phyloP scores from a whole-genome alignment of 208 protist species.

The Acanthamoeba pearcei region DNA sequence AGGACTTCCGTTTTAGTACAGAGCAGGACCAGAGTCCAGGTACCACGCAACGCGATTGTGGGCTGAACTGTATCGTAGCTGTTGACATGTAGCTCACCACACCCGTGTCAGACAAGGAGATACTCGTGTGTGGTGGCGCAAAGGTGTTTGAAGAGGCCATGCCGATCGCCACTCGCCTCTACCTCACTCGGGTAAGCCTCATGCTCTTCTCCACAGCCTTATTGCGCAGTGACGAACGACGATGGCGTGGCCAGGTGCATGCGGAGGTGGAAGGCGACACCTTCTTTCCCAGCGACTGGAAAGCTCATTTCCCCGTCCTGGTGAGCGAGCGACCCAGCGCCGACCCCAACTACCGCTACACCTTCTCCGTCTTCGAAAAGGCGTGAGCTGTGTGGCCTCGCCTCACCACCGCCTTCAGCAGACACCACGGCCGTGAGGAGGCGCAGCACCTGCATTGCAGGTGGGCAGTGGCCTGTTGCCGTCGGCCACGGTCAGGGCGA shows the following conservation, averaged over 20 bases:
- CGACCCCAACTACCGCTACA: constrained; percentile 57
- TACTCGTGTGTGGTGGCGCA: neutral
- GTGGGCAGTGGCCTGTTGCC: no score
- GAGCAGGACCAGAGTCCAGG: neutral
- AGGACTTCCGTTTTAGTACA: neutral
- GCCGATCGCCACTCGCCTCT: constrained; percentile 35
- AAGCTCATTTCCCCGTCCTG: neutral
- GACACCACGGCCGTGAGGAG: no score
- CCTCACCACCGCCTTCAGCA: no score
- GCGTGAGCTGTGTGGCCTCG: neutral
- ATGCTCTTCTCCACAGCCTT: no score
- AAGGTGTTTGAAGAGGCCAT: constrained; percentile 52
- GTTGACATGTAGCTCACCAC: neutral
- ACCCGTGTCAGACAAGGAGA: neutral
- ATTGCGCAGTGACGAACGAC: neutral
- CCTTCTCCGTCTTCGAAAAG: constrained; percentile 50
- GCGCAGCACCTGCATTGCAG: no score
- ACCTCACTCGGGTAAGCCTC: constrained; percentile 12
- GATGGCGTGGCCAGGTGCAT: neutral
- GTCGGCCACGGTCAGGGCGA: no score
- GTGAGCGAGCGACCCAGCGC: constrained; percentile 4
- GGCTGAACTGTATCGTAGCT: no score
- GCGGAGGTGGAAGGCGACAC: constrained; percentile 21
- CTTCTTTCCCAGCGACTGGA: constrained; percentile 43
- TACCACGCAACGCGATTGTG: no score